These are phyloP conservation scores for Coemansia sp. DNA, from an alignment of 192 early-diverging fungal species.

Conservation along the genomic window DNA sequence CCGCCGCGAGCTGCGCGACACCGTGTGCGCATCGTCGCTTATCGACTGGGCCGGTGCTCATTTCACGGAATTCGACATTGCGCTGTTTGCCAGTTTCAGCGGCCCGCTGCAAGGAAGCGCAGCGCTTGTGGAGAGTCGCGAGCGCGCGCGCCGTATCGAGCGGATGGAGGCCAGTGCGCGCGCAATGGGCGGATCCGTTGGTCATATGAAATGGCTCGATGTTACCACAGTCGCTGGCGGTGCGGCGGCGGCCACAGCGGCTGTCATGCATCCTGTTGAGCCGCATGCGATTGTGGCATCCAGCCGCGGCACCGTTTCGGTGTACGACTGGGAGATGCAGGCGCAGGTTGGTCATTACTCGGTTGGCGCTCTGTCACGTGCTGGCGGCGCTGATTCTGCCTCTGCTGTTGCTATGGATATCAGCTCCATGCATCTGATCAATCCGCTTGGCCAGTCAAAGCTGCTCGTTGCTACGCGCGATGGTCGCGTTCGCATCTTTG, in stretches of 20 bases:
- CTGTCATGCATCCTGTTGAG: conserved; percentile 82
- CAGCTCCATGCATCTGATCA: conserved; percentile 80
- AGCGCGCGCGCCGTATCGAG: conserved; percentile 33
- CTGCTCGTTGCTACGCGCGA: conserved; percentile 62
- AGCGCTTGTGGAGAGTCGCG: conserved; percentile 45
- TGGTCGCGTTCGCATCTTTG: conserved; percentile 50
- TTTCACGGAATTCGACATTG: conserved; percentile 53
- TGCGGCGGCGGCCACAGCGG: conserved; percentile 13
- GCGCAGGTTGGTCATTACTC: conserved; percentile 43
- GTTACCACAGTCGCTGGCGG: conserved; percentile 34
- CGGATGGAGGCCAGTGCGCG: conserved; percentile 38
- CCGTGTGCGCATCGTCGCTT: conserved; percentile 34
- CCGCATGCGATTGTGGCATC: conserved; percentile 80
- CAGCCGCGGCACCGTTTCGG: conserved; percentile 58
- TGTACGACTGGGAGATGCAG: conserved; percentile 52
- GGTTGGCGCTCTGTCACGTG: conserved; percentile 8
- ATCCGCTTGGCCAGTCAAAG: conserved; percentile 85
- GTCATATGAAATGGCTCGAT: conserved; percentile 33
- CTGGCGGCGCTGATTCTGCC: background rate
- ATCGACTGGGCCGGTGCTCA: conserved; percentile 55
- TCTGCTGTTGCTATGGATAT: conserved; percentile 42
- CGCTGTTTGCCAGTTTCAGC: conserved; percentile 48
- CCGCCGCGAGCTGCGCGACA: conserved; percentile 39
- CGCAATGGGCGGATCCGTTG: conserved; percentile 19
- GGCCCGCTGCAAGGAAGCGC: conserved; percentile 46